These are phyloP conservation scores for Tylopilus subfusipes DNA, from an alignment of 768 basidiomycete species.

Conservation along the genomic window DNA sequence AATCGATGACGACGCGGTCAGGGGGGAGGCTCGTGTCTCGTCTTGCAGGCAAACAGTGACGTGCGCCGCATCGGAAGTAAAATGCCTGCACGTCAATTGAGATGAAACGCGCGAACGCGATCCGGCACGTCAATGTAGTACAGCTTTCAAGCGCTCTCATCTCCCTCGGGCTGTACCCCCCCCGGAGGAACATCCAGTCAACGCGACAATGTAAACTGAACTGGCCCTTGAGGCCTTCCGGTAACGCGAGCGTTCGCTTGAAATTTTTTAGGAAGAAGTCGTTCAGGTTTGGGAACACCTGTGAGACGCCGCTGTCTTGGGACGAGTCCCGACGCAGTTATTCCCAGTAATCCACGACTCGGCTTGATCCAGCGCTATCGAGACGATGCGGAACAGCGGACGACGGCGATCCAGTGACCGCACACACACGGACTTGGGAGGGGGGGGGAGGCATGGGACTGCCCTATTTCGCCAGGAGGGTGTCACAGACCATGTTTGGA, in stretches of 20 bases:
- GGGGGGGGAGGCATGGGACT: too few species aligned
- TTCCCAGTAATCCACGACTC: background rate
- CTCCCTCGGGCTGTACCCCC: background rate
- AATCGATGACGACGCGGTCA: background rate
- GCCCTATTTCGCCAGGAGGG: background rate
- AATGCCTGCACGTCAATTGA: background rate
- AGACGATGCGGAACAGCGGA: background rate
- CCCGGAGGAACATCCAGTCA: background rate
- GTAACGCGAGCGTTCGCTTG: background rate
- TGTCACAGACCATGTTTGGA: background rate
- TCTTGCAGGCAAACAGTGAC: background rate
- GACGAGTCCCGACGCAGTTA: background rate
- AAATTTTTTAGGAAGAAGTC: background rate
- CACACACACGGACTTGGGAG: background rate
- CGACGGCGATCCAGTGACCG: background rate
- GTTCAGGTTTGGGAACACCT: background rate
- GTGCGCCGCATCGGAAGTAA: background rate
- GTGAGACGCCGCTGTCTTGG: background rate
- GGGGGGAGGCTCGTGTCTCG: background rate
- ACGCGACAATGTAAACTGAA: background rate
- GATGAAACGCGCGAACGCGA: conserved; percentile 4
- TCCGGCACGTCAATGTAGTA: background rate
- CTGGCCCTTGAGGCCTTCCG: background rate
- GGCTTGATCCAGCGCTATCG: background rate
- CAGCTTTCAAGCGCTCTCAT: background rate